Evolutionary conservation across 1,284 basidiomycete genomes (phyloP).

Genomic region (Cutaneotrichosporon cavernicola): DNA sequence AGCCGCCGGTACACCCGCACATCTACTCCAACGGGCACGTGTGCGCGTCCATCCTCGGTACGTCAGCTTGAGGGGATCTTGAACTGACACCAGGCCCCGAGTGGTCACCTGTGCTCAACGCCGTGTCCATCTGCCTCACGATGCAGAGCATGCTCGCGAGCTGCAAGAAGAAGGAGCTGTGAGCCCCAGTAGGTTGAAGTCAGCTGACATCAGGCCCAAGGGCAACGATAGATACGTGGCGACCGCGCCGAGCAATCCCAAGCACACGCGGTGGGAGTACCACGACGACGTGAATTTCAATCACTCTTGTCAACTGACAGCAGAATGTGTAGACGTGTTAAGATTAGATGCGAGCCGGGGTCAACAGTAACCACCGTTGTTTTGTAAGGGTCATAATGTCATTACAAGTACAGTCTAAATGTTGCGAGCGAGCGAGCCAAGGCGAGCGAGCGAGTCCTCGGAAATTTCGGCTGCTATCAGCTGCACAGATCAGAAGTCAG

Average conservation of each 20-base stretch:
- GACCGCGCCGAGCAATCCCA: conserved; percentile 49
- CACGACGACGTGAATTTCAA: conserved; percentile 49
- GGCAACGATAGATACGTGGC: conserved; percentile 51
- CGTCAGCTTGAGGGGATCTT: conserved; percentile 3
- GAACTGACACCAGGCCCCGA: conserved; percentile 39
- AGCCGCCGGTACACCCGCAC: conserved; percentile 52
- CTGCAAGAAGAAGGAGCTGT: conserved; percentile 51
- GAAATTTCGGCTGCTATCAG: conserved; percentile 43
- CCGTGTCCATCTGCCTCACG: conserved; percentile 51
- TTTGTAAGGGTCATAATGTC: conserved; percentile 2
- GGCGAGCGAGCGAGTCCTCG: conserved; percentile 49
- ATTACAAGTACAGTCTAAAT: conserved; percentile 13
- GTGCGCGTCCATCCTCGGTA: conserved; percentile 51
- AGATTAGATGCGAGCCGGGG: neutral
- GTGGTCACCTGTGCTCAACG: conserved; percentile 53
- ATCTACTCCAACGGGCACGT: conserved; percentile 54
- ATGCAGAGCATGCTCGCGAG: conserved; percentile 56
- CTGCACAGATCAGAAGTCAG: neutral
- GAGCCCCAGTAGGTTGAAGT: conserved; percentile 14
- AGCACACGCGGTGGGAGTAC: conserved; percentile 49
- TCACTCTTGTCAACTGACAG: conserved; percentile 1
- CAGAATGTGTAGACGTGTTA: conserved; percentile 18
- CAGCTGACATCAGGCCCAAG: conserved; percentile 38
- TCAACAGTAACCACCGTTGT: no score
- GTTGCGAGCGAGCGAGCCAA: conserved; percentile 38